phyloP scores from a whole-genome alignment of 805 yeast genomes.

The Hanseniaspora hatyaiensis region DNA sequence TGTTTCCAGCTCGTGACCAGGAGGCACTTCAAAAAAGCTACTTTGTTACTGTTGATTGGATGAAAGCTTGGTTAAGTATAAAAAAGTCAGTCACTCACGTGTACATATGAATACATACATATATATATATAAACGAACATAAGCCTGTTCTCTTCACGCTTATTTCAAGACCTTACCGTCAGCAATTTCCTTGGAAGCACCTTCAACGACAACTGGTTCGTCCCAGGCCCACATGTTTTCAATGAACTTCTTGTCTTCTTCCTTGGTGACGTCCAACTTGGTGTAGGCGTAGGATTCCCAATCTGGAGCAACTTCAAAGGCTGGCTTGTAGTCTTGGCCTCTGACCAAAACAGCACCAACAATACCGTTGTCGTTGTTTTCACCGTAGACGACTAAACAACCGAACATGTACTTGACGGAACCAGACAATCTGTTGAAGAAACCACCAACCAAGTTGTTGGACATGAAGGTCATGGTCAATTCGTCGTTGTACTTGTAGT shows the following conservation, averaged over 20 bases:
- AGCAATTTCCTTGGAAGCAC: constrained; percentile 74
- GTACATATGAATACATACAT: neutral
- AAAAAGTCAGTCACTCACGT: no score
- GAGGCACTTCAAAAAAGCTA: no score
- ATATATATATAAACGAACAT: neutral
- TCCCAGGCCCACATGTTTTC: constrained; percentile 98
- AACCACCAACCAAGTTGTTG: constrained; percentile 94
- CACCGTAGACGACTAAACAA: constrained; percentile 88
- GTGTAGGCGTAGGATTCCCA: constrained; percentile 87
- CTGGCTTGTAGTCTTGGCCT: constrained; percentile 85
- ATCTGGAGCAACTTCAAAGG: constrained; percentile 97
- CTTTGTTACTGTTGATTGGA: no score
- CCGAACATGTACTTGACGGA: constrained; percentile 94
- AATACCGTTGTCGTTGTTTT: constrained; percentile 96
- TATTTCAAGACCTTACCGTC: constrained; percentile 98
- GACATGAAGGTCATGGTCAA: constrained; percentile 95
- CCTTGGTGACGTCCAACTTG: constrained; percentile 68
- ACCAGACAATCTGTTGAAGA: constrained; percentile 86
- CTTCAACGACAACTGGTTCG: constrained; percentile 71
- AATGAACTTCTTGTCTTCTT: constrained; percentile 67
- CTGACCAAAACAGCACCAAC: constrained; percentile 89
- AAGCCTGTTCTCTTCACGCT: constrained; percentile 36
- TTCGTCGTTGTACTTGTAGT: constrained; percentile 96
- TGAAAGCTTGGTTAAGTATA: no score
- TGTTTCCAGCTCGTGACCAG: no score